A percentile compares a stretch with the other conserved stretches of the same genome.
phyloP scores from a whole-genome alignment of 345 rosid species.

The Psidium guajava region DNA sequence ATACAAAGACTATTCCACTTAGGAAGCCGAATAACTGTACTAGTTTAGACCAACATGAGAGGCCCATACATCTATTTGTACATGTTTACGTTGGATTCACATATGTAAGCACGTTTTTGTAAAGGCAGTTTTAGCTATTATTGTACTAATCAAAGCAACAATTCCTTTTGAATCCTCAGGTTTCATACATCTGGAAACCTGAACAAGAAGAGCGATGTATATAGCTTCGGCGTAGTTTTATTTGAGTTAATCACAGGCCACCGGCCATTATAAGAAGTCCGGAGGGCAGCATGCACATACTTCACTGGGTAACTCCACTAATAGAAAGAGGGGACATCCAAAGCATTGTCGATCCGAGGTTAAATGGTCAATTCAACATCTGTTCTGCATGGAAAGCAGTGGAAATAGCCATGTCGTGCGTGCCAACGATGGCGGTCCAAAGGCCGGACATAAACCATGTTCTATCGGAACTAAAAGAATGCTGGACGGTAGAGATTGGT shows the following conservation, averaged over 20 bases:
- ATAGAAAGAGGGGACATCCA: constrained; percentile 28
- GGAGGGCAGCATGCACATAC: constrained; percentile 18
- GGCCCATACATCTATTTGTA: background rate
- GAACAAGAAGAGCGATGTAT: constrained; percentile 41
- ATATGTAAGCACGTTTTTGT: background rate
- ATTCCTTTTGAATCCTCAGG: background rate
- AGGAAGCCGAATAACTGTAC: too few relatives aligned
- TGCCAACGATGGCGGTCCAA: constrained; percentile 6
- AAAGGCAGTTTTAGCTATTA: background rate
- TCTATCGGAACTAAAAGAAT: constrained; percentile 25
- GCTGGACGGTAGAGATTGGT: constrained; percentile 9
- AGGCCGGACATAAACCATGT: constrained; percentile 29
- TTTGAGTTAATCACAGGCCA: constrained; percentile 37
- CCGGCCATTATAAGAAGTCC: constrained; percentile 19
- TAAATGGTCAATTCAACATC: constrained; percentile 12
- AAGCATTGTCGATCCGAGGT: constrained; percentile 26
- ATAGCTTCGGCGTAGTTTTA: constrained; percentile 38
- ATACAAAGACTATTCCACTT: too few relatives aligned
- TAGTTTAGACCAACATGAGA: too few relatives aligned
- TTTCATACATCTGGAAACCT: background rate
- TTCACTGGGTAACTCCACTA: constrained; percentile 23
- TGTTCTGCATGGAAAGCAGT: constrained; percentile 29
- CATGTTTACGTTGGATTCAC: background rate
- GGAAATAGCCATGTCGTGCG: constrained; percentile 32
- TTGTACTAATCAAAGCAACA: background rate